These are phyloP conservation scores for Cyclocybe cylindracea DNA, from an alignment of 768 basidiomycete genomes.

Conservation along the genomic window DNA sequence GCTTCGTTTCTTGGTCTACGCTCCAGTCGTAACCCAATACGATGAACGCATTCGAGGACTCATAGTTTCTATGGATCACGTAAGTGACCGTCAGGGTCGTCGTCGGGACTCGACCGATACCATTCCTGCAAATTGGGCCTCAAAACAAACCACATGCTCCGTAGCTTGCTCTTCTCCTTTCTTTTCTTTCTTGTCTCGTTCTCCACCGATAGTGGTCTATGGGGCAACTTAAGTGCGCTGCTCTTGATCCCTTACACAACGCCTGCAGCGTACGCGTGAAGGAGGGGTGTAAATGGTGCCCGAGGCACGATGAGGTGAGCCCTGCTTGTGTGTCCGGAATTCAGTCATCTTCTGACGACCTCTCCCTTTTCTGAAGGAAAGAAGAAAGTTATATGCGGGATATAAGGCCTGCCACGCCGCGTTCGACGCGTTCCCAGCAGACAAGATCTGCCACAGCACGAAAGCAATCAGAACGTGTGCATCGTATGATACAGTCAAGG, in stretches of 20 bases:
- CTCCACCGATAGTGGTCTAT: not conserved
- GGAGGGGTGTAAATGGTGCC: conserved; percentile 17
- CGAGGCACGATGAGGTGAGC: conserved; percentile 13
- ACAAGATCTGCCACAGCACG: conserved; percentile 23
- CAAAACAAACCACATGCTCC: not conserved
- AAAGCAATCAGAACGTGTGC: conserved; percentile 26
- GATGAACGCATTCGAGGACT: too few species aligned
- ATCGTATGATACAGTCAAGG: conserved; percentile 28
- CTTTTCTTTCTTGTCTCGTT: not conserved
- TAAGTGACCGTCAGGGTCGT: too few species aligned
- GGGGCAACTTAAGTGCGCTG: conserved; percentile 1
- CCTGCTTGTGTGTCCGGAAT: not conserved
- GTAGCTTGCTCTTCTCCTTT: not conserved
- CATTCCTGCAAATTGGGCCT: not conserved
- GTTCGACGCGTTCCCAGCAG: conserved; percentile 28
- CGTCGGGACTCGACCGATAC: too few species aligned
- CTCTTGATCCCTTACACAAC: conserved; percentile 3
- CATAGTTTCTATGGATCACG: too few species aligned
- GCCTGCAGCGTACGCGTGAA: conserved; percentile 5
- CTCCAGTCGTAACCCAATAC: too few species aligned
- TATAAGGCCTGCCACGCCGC: conserved; percentile 34
- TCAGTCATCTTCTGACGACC: not conserved
- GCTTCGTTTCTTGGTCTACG: too few species aligned
- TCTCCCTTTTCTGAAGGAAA: conserved; percentile 20
- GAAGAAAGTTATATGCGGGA: conserved; percentile 35